Conservation (phyloP, 495 filamentous ascomycete species). For the Tuber indicum region DNA sequence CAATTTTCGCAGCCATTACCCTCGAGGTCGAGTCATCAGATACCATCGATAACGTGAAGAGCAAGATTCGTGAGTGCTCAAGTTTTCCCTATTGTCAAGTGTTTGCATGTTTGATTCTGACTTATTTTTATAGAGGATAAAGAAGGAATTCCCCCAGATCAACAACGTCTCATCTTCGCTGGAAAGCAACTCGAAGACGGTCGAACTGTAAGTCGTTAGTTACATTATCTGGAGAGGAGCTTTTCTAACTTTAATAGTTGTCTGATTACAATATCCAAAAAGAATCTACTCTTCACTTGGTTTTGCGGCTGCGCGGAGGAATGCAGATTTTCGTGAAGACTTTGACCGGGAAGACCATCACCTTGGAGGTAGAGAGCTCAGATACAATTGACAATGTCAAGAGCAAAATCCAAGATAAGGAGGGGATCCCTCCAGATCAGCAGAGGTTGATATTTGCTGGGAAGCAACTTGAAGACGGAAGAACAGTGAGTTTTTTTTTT, state of each 20-base stretch:
- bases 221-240: background rate
- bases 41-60: slow-evolving; percentile 98
- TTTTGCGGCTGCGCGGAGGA: slow-evolving; percentile 93
- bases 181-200: slow-evolving; percentile 89
- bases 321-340: slow-evolving; percentile 44
- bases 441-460: slow-evolving; percentile 98
- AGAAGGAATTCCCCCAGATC: slow-evolving; percentile 83
- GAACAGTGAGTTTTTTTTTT: slow-evolving; percentile 49
- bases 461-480: slow-evolving; percentile 96
- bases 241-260: slow-evolving; percentile 44
- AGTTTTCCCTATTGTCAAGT: background rate
- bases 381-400: slow-evolving; percentile 99
- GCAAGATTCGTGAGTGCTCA: slow-evolving; percentile 62
- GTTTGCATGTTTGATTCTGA: background rate
- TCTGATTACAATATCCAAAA: slow-evolving; percentile 99
- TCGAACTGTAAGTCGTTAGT: slow-evolving; percentile 47
- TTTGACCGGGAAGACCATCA: slow-evolving; percentile 41
- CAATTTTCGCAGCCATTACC: slow-evolving; percentile 62
- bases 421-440: slow-evolving; percentile 96
- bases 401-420: slow-evolving; percentile 98
- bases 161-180: slow-evolving; percentile 84
- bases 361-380: slow-evolving; percentile 68
- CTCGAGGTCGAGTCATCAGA: slow-evolving; percentile 98
- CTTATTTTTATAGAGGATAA: slow-evolving; percentile 57
- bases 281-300: slow-evolving; percentile 93